Percentiles rank a stretch among this genome's conserved stretches.
These are phyloP conservation scores for Aureobasidium sp. DNA, from an alignment of 2,329 filamentous ascomycete species.

Conservation along the genomic window DNA sequence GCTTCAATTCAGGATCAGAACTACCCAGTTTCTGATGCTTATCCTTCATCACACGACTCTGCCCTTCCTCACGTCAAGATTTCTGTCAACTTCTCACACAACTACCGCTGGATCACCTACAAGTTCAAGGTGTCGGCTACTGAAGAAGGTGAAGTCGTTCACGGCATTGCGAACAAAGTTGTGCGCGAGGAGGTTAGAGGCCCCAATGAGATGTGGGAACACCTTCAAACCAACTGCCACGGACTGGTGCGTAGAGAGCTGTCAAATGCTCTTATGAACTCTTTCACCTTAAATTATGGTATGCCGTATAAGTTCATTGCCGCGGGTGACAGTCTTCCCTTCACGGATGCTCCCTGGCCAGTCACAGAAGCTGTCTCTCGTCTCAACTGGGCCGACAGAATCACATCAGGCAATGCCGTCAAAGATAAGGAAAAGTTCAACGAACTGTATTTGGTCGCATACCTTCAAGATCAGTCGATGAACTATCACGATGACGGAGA, in stretches of 20 bases:
- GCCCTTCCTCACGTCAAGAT: conserved; percentile 25
- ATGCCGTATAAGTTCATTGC: conserved; percentile 60
- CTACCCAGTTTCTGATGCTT: conserved; percentile 26
- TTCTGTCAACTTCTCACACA: conserved; percentile 21
- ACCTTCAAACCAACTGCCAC: conserved; percentile 33
- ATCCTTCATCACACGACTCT: conserved; percentile 24
- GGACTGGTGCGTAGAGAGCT: conserved; percentile 24
- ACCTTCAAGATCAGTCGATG: conserved; percentile 52
- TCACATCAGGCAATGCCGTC: conserved; percentile 26
- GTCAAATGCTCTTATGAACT: conserved; percentile 22
- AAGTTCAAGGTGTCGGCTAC: conserved; percentile 35
- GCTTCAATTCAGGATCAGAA: conserved; percentile 26
- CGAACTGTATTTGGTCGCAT: conserved; percentile 54
- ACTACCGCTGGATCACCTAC: conserved; percentile 37
- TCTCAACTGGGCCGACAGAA: conserved; percentile 47
- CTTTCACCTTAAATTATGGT: conserved; percentile 35
- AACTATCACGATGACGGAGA: conserved; percentile 62
- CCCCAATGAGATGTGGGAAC: conserved; percentile 52
- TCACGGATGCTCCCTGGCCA: conserved; percentile 36
- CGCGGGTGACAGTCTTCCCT: conserved; percentile 41
- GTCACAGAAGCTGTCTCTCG: conserved; percentile 44
- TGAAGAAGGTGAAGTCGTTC: conserved; percentile 36
- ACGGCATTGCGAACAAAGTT: conserved; percentile 47
- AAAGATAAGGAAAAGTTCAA: conserved; percentile 43
- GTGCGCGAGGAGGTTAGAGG: conserved; percentile 47